Conservation (phyloP, 768 basidiomycete genomes). For the Coprinellus micaceus region DNA sequence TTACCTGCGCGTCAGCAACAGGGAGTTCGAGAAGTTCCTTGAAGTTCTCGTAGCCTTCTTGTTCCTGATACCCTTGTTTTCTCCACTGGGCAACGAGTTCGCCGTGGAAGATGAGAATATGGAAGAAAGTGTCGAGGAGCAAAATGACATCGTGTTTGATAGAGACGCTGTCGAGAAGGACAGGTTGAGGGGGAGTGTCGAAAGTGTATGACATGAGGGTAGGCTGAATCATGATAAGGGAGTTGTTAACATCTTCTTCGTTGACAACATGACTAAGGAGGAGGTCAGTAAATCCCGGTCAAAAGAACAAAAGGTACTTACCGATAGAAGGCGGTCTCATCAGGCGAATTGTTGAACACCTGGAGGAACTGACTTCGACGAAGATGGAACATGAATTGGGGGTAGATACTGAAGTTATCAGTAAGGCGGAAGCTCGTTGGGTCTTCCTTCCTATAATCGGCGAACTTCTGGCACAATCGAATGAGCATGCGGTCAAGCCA, state of each 20-base stretch:
- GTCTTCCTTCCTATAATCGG: slow-evolving; percentile 97
- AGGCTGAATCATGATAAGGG: slow-evolving; percentile 99
- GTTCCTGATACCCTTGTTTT: slow-evolving; percentile 97
- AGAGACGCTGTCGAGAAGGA: slow-evolving; percentile 93
- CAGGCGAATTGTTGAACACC: slow-evolving; percentile 99
- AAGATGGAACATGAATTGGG: slow-evolving; percentile 99
- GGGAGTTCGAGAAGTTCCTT: slow-evolving; percentile 89
- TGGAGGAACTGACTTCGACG: slow-evolving; percentile 97
- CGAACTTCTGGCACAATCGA: slow-evolving; percentile 97
- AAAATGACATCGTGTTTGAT: slow-evolving; percentile 97
- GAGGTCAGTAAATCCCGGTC: slow-evolving; percentile 9
- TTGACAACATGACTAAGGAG: slow-evolving; percentile 82
- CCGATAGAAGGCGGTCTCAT: slow-evolving; percentile 99
- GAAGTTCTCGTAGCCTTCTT: slow-evolving; percentile 98
- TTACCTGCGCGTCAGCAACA: slow-evolving; percentile 82
- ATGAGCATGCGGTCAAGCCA: slow-evolving; percentile 99
- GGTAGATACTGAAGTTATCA: slow-evolving; percentile 98
- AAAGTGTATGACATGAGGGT: slow-evolving; percentile 98
- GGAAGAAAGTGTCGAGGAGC: slow-evolving; percentile 98
- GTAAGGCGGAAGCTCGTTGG: slow-evolving; percentile 87
- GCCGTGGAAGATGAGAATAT: slow-evolving; percentile 99
- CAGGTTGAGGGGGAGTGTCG: slow-evolving; percentile 87
- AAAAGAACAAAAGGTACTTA: slow-evolving; percentile 28
- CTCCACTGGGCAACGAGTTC: slow-evolving; percentile 97
- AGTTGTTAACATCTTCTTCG: slow-evolving; percentile 98